phyloP scores from a whole-genome alignment of 2,329 filamentous ascomycete genomes.

The Sarocladium oryzae region DNA sequence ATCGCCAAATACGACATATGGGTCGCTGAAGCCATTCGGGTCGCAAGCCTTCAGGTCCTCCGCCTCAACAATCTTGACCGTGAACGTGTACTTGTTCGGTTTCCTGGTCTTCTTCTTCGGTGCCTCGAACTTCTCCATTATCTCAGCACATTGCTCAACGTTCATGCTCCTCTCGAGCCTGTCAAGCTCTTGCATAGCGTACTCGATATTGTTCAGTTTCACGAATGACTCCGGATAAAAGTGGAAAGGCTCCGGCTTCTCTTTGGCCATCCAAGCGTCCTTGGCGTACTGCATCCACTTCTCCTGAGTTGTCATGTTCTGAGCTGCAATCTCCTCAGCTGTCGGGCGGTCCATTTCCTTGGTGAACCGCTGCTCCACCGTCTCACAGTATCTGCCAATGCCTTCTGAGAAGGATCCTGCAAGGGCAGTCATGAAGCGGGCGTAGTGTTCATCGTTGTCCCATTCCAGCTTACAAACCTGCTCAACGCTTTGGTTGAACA shows the following conservation, averaged over 20 bases:
- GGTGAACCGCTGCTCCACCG: constrained; percentile 76
- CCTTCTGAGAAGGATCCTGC: constrained; percentile 79
- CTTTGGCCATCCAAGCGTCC: constrained; percentile 85
- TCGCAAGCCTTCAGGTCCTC: constrained; percentile 99
- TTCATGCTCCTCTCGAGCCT: constrained; percentile 85
- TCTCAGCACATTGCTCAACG: constrained; percentile 80
- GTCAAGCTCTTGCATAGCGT: constrained; percentile 85
- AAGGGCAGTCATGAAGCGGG: constrained; percentile 93
- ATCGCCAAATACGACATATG: constrained; percentile 93
- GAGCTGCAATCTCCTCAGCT: constrained; percentile 75
- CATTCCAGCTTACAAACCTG: constrained; percentile 82
- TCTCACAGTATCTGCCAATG: constrained; percentile 83
- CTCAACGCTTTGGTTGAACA: constrained; percentile 88
- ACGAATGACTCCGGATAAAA: constrained; percentile 96
- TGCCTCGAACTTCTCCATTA: constrained; percentile 69
- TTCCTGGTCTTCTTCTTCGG: constrained; percentile 58
- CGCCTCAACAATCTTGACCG: constrained; percentile 96
- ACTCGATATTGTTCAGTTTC: constrained; percentile 97
- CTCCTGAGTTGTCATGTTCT: constrained; percentile 77
- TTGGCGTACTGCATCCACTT: constrained; percentile 90
- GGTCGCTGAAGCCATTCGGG: constrained; percentile 87
- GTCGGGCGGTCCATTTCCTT: constrained; percentile 91
- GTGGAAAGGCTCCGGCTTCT: constrained; percentile 93
- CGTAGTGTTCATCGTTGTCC: constrained; percentile 89
- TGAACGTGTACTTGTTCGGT: constrained; percentile 90